These are phyloP conservation scores for Priceomyces castillae DNA, from an alignment of 805 yeast species.

Conservation along the genomic window DNA sequence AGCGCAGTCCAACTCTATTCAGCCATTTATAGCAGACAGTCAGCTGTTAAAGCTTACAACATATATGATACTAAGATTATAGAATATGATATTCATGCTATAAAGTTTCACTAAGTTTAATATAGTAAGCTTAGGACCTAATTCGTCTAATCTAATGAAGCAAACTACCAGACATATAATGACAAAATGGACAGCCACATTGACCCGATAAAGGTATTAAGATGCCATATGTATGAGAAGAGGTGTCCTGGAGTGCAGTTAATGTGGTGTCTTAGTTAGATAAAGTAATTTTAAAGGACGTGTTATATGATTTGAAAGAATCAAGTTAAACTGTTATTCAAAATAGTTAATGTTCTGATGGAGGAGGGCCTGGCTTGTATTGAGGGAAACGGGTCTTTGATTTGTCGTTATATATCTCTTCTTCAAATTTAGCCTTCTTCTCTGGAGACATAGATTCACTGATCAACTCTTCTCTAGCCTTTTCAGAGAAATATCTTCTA, in stretches of 20 bases:
- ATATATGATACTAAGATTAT: not conserved
- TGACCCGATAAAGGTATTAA: not conserved
- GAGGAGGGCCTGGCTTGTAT: slow-evolving; percentile 39
- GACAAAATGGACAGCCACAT: not conserved
- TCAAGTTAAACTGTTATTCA: not conserved
- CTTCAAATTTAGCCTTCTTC: slow-evolving; percentile 38
- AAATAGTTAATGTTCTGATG: slow-evolving; percentile 21
- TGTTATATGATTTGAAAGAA: not conserved
- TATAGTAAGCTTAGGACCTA: not conserved
- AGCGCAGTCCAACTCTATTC: too few species aligned
- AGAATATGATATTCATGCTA: slow-evolving; percentile 1
- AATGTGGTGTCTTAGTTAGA: too few species aligned
- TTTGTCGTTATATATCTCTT: slow-evolving; percentile 43
- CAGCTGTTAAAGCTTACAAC: too few species aligned
- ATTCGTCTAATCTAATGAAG: not conserved
- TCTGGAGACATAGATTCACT: slow-evolving; percentile 42
- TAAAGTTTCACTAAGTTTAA: not conserved
- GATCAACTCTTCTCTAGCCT: slow-evolving; percentile 60
- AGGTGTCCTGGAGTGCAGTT: too few species aligned
- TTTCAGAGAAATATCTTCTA: slow-evolving; percentile 64
- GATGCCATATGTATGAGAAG: too few species aligned
- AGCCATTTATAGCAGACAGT: too few species aligned
- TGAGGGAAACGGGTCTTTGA: slow-evolving; percentile 43
- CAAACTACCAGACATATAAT: not conserved
- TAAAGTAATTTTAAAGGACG: not conserved